Evolutionary conservation across 257 asterid genomes (phyloP).

Genomic region (Verbascum thapsus): DNA sequence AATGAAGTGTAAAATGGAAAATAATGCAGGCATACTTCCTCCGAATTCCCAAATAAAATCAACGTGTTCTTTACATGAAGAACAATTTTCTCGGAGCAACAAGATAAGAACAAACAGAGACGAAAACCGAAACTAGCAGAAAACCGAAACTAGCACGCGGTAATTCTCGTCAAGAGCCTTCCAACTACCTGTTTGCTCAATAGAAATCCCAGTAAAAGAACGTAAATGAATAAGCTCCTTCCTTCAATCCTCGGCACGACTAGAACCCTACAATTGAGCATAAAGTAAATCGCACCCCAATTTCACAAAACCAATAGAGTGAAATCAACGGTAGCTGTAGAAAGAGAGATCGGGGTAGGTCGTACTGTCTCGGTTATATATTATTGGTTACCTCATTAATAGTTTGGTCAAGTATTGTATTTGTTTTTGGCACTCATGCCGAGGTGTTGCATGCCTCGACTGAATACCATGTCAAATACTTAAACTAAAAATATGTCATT

Average conservation of each 20-base stretch:
- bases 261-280: slow-evolving; percentile 39
- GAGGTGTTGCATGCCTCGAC: too few relatives aligned
- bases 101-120: background rate
- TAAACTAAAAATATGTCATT: too few relatives aligned
- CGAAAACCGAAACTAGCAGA: too few relatives aligned
- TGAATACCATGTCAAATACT: too few relatives aligned
- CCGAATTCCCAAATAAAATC: slow-evolving; percentile 4
- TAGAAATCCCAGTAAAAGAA: background rate
- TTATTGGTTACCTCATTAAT: too few relatives aligned
- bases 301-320: slow-evolving; percentile 37
- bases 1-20: background rate
- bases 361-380: too few relatives aligned
- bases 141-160: slow-evolving; percentile 7
- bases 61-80: background rate
- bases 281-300: slow-evolving; percentile 28
- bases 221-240: background rate
- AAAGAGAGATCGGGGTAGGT: slow-evolving; percentile 28
- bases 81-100: background rate
- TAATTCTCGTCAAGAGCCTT: slow-evolving; percentile 12
- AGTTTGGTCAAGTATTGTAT: too few relatives aligned
- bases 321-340: slow-evolving; percentile 20
- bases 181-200: too few relatives aligned
- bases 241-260: slow-evolving; percentile 24
- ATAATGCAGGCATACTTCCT: slow-evolving; percentile 3
- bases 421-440: too few relatives aligned